Evolutionary conservation across 768 basidiomycete genomes (phyloP), one percentile per base, ranked within the genome.

Genomic region (Suillus sp.): DNA sequence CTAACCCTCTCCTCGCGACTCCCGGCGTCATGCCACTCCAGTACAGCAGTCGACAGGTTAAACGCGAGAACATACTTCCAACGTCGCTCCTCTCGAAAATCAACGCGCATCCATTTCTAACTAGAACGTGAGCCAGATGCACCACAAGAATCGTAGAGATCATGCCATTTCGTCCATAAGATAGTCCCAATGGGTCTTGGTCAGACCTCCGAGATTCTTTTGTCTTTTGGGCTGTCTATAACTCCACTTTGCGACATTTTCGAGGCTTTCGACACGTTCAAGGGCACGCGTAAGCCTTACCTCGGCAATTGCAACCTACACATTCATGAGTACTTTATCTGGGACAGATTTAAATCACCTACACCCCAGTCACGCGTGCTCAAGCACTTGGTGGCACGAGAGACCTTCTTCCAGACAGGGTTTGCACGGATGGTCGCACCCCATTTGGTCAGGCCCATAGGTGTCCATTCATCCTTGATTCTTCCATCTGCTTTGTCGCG

Each of bases 221-320:
- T 96, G 93, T 75, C 95, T 96, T 77, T 96, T 98, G 11, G 95
- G 95, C 71, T 99, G 97, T 59, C 96, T 80, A 69, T 96, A 93
- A 67, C 91, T 91, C 96, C 97, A 99, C 40, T 86, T 80, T 4
- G 88, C 89, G 13, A 83, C 84, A 32, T 85, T 83, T 74, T 97
- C 96, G 63, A 98, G 82, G 34, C 79, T 74, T 64, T 99, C 95
- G 55, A 99, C 88, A 13, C 90, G 84, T 54, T 96, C 93, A 66
- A 97, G 81, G 1, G 93, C 87, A 47, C 92, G 86, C 37, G 91
- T 75, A 38, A 96, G 81, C 64, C 89, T 83, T 63, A 96, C 71
- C 71, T 98, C 96, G 20, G 83, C 79, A 72, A 91, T 86, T 1
- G 92, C 93, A 53, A 94, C 82, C 91, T 93, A 69, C 61, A 67